These are phyloP conservation scores for Populus euphratica DNA, from an alignment of 345 rosid genomes.

Conservation along the genomic window DNA sequence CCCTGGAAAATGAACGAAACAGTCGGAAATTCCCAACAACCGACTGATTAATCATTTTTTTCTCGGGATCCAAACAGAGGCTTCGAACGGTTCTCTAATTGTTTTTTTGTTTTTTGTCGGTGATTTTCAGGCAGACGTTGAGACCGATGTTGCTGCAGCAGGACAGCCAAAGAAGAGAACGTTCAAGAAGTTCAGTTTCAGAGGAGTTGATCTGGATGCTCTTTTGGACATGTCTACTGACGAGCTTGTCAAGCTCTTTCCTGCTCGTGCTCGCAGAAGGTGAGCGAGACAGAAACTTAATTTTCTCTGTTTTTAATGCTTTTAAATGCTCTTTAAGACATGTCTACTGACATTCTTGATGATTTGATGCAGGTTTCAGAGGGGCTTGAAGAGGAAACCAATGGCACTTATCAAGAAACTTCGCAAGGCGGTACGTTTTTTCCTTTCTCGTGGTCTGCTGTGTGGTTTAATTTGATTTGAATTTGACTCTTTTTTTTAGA, in stretches of 20 bases:
- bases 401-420: constrained; percentile 42
- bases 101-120: not conserved
- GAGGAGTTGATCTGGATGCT: constrained; percentile 73
- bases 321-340: no score
- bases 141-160: constrained; percentile 35
- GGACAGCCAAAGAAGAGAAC: constrained; percentile 67
- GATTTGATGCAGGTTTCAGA: constrained; percentile 58
- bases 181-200: constrained; percentile 69
- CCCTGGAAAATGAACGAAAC: not conserved
- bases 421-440: constrained; percentile 27
- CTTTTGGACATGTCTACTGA: constrained; percentile 93
- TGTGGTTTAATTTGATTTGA: not conserved
- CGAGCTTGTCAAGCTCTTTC: constrained; percentile 89
- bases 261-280: constrained; percentile 97
- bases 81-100: not conserved
- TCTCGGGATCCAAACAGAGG: not conserved
- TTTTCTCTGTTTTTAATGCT: not conserved
- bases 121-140: constrained; percentile 41
- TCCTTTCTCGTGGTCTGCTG: not conserved
- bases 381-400: constrained; percentile 59
- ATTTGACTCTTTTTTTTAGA: not conserved
- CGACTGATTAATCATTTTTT: not conserved
- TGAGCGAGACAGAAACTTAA: not conserved
- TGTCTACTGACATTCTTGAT: not conserved
- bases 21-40: not conserved